Base-by-base conservation (phyloP, 495 filamentous ascomycete species). In the Chaetomium tenue region DNA sequence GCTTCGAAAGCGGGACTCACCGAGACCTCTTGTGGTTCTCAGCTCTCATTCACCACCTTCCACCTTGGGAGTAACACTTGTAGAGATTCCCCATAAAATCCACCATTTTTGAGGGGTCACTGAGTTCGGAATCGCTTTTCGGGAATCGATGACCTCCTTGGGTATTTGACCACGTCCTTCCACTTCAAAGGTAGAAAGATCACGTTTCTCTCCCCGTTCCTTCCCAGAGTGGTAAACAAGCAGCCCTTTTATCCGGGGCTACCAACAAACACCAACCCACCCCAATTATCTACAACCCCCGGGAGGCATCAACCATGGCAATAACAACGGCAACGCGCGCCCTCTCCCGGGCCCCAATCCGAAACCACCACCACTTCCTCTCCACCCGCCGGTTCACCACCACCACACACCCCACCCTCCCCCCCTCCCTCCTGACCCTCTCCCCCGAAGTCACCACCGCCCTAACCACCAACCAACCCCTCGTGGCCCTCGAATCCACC, bases 401-500 rank as follows among this genome's bases (percentile, higher is more conserved):
- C 42, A 50, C 53, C 61, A 66, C 46, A 56, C 37, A 37, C 30
- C 55, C 13, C 40, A 50, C 6, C 51, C 60, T 18, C 51, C 20
- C 47, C 18, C 8, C 63, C 30, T 61, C 71, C 55, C 85, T 90
- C 69, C 81, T 96, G 61, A 80, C 81, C 57, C 77, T 98, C 61
- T 96, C 92, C 8, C 86, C 91, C 65, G 93, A 98, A 72, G 87
- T 98, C 16, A 81, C 79, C 47, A 85, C 89, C 68, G 94, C 93
- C 55, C 64, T 97, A 26, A 77, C 84, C 20, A 80, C 84, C 22
- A 85, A 87, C 53, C 84, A 83, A 50, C 93, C 94, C 2, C 87
- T 98, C 9, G 93, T 98, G 15, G 93, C 94, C 39, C 82, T 98
- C 12, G 94, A 98, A 75, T 88, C 91, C 2, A 96, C 94, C 2